Conservation (phyloP, 1,284 basidiomycete species). For the Singerocomus rubriflavus region DNA sequence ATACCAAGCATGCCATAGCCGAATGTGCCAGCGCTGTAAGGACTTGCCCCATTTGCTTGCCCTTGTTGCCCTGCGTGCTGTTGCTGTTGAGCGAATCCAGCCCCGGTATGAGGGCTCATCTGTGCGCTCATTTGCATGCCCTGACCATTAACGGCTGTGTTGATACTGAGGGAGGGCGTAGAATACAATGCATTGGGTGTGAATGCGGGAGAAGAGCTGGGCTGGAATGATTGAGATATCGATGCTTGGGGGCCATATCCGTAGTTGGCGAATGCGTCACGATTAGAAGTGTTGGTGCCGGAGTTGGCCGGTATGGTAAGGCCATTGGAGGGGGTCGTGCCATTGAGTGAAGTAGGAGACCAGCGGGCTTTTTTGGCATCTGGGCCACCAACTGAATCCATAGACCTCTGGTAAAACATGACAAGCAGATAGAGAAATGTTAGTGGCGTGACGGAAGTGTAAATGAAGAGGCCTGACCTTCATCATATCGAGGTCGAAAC, state of each 20-base stretch:
- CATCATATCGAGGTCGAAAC: conserved; percentile 84
- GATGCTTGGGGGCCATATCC: conserved; percentile 74
- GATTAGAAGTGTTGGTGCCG: conserved; percentile 38
- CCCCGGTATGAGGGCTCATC: conserved; percentile 58
- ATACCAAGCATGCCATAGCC: conserved; percentile 75
- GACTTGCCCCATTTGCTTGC: conserved; percentile 38
- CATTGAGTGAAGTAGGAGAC: conserved; percentile 66
- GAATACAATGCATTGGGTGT: conserved; percentile 57
- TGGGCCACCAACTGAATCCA: conserved; percentile 76
- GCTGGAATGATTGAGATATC: conserved; percentile 48
- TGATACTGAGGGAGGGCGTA: conserved; percentile 64
- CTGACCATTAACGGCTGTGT: conserved; percentile 55
- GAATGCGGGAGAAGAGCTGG: conserved; percentile 46
- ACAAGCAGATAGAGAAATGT: conserved; percentile 5
- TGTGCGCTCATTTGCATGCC: conserved; percentile 48
- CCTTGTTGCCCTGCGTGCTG: conserved; percentile 39
- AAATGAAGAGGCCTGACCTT: conserved; percentile 49
- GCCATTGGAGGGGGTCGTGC: conserved; percentile 36
- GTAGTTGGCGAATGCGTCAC: conserved; percentile 78
- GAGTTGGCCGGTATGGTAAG: conserved; percentile 33
- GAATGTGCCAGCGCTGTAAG: conserved; percentile 48
- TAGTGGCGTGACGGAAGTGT: background rate
- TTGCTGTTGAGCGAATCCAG: conserved; percentile 47
- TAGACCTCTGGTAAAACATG: conserved; percentile 54
- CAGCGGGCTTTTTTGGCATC: conserved; percentile 85